Percentiles rank a stretch among this genome's conserved stretches.
Conservation (phyloP, 352 stramenopile genomes). For the Albugo laibachii region DNA sequence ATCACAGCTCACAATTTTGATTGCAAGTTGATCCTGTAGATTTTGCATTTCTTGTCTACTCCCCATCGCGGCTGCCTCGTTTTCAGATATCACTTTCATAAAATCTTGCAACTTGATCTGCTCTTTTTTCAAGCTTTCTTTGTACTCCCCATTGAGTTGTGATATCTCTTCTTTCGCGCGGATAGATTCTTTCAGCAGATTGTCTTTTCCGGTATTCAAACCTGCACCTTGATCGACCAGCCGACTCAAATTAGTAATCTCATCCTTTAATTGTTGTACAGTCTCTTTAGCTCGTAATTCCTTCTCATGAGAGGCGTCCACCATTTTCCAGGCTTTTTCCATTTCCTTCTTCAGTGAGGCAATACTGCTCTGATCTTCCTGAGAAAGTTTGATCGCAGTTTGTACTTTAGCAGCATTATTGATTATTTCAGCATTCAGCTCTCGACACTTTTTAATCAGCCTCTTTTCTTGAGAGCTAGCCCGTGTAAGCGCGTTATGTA, state of each 20-base stretch:
- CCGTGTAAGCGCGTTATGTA: constrained; percentile 86
- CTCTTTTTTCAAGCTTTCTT: constrained; percentile 59
- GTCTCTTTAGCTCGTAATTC: constrained; percentile 87
- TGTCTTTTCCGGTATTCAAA: constrained; percentile 84
- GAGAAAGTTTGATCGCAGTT: constrained; percentile 85
- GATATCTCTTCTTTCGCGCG: constrained; percentile 79
- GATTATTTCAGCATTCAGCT: constrained; percentile 90
- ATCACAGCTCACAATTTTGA: constrained; percentile 29
- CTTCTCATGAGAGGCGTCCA: constrained; percentile 90
- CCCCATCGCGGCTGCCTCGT: constrained; percentile 25
- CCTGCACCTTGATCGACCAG: constrained; percentile 89
- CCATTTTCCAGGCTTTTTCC: constrained; percentile 88
- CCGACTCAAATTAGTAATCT: constrained; percentile 89
- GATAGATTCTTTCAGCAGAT: constrained; percentile 82
- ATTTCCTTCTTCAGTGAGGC: constrained; percentile 90
- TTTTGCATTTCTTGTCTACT: constrained; percentile 65
- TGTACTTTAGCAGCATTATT: constrained; percentile 93
- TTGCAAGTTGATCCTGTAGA: constrained; percentile 69
- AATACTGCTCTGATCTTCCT: constrained; percentile 89
- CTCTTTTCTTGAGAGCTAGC: constrained; percentile 90
- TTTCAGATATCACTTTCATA: constrained; percentile 38
- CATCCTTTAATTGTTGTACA: constrained; percentile 89
- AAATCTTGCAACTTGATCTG: constrained; percentile 65
- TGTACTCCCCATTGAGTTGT: constrained; percentile 70
- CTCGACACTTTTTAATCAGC: constrained; percentile 89